phyloP scores from a whole-genome alignment of 139 green algal genomes.

The Tetraselmis striata region DNA sequence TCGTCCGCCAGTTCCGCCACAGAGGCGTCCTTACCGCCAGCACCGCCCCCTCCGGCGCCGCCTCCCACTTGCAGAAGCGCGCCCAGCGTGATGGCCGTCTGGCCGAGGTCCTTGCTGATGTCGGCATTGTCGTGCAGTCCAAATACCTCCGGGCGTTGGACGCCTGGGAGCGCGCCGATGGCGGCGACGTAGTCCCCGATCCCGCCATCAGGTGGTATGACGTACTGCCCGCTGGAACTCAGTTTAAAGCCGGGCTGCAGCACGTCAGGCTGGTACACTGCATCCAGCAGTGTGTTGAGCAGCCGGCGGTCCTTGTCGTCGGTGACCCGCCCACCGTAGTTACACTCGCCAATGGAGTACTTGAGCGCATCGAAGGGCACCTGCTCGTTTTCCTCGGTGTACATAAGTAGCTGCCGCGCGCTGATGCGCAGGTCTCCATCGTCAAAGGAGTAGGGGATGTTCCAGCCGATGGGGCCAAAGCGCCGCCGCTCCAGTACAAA shows the following conservation, averaged over 20 bases:
- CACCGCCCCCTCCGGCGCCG: slow-evolving; percentile 1
- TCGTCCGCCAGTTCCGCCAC: slow-evolving; percentile 49
- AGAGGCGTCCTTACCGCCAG: slow-evolving; percentile 40
- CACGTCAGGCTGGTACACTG: slow-evolving; percentile 8
- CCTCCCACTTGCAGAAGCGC: slow-evolving; percentile 1
- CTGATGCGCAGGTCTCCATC: slow-evolving; percentile 37
- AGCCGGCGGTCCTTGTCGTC: slow-evolving; percentile 41
- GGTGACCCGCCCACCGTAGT: slow-evolving; percentile 41
- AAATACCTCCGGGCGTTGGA: slow-evolving; percentile 31
- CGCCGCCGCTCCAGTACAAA: slow-evolving; percentile 24
- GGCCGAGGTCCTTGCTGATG: slow-evolving; percentile 25
- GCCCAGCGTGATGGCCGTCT: slow-evolving; percentile 2
- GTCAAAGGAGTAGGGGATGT: slow-evolving; percentile 15
- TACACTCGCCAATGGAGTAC: slow-evolving; percentile 39
- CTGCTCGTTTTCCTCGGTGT: slow-evolving; percentile 24
- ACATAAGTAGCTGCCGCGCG: slow-evolving; percentile 36
- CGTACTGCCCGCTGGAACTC: slow-evolving; percentile 11
- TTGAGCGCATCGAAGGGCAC: slow-evolving; percentile 31
- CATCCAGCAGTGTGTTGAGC: slow-evolving; percentile 19
- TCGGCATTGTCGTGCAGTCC: slow-evolving; percentile 40
- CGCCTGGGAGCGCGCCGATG: slow-evolving; percentile 22
- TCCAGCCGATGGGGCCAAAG: slow-evolving; percentile 26
- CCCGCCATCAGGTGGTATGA: not conserved
- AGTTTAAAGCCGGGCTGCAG: slow-evolving; percentile 19
- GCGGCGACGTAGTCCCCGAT: slow-evolving; percentile 10